Percentiles rank a stretch among this genome's conserved stretches.
phyloP scores from a whole-genome alignment of 225 moss, liverwort and hornwort genomes.

The Sphagnum tenellum region DNA sequence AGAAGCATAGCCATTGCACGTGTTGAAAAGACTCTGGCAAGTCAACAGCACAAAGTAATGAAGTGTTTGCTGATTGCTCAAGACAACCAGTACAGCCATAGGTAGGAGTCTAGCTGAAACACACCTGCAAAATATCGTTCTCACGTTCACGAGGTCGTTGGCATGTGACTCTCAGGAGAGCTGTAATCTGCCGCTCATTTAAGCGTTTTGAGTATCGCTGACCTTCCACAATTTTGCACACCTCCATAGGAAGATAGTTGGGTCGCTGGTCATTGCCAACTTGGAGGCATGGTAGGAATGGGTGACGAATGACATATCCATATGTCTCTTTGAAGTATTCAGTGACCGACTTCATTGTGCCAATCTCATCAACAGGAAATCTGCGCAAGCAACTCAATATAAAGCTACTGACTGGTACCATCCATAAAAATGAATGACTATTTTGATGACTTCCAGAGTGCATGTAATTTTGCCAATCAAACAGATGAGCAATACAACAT shows the following conservation, averaged over 20 bases:
- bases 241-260: conserved; percentile 8
- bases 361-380: conserved; percentile 1
- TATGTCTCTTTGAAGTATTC: conserved; percentile 6
- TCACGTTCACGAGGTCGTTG: conserved; percentile 3
- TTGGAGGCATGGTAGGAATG: conserved; percentile 3
- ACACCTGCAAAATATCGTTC: too few relatives aligned
- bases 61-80: too few relatives aligned
- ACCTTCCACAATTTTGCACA: conserved; percentile 5
- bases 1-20: too few relatives aligned
- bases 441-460: too few relatives aligned
- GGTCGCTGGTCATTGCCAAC: conserved; percentile 3
- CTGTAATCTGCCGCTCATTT: conserved; percentile 6
- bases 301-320: neutral
- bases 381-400: neutral
- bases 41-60: too few relatives aligned
- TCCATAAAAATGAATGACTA: too few relatives aligned
- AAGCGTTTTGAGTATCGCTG: conserved; percentile 5
- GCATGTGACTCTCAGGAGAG: conserved; percentile 5
- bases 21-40: too few relatives aligned
- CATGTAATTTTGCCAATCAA: too few relatives aligned
- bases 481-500: too few relatives aligned
- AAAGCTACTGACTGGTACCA: too few relatives aligned
- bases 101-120: too few relatives aligned
- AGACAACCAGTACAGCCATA: too few relatives aligned
- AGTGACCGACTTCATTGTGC: conserved; percentile 3